phyloP scores from a whole-genome alignment of 1,284 basidiomycete genomes.

The Sanghuangporus sanghuang region DNA sequence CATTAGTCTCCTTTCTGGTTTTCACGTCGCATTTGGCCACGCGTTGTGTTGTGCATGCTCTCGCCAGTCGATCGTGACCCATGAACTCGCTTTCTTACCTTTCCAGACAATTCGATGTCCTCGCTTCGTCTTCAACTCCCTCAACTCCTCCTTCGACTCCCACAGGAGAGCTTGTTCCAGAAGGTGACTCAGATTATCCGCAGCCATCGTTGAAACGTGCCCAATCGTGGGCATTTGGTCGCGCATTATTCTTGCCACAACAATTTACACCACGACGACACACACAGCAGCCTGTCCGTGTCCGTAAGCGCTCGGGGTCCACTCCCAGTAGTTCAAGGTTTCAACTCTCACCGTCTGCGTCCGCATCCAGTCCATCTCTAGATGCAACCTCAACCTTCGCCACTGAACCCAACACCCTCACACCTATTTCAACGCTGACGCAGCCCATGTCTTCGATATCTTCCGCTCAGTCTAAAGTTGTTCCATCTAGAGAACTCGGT shows the following conservation, averaged over 20 bases:
- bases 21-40: background rate
- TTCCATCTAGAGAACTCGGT: slow-evolving; percentile 18
- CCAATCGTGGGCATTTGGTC: slow-evolving; percentile 50
- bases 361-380: slow-evolving; percentile 7
- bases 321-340: slow-evolving; percentile 10
- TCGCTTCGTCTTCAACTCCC: slow-evolving; percentile 40
- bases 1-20: slow-evolving; percentile 1
- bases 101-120: slow-evolving; percentile 63
- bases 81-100: slow-evolving; percentile 72
- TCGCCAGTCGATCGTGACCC: background rate
- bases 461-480: slow-evolving; percentile 23
- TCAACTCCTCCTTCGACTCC: slow-evolving; percentile 20
- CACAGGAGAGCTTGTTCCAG: slow-evolving; percentile 4
- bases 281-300: slow-evolving; percentile 19
- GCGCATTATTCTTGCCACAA: slow-evolving; percentile 42
- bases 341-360: background rate
- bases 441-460: slow-evolving; percentile 25
- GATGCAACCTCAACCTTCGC: slow-evolving; percentile 10
- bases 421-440: slow-evolving; percentile 19
- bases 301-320: slow-evolving; percentile 14
- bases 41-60: background rate
- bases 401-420: background rate
- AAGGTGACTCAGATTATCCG: slow-evolving; percentile 20
- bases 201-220: slow-evolving; percentile 39
- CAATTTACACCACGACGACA: slow-evolving; percentile 22